phyloP scores from a whole-genome alignment of 805 yeast genomes.

The Saccharomycopsis selenospora region DNA sequence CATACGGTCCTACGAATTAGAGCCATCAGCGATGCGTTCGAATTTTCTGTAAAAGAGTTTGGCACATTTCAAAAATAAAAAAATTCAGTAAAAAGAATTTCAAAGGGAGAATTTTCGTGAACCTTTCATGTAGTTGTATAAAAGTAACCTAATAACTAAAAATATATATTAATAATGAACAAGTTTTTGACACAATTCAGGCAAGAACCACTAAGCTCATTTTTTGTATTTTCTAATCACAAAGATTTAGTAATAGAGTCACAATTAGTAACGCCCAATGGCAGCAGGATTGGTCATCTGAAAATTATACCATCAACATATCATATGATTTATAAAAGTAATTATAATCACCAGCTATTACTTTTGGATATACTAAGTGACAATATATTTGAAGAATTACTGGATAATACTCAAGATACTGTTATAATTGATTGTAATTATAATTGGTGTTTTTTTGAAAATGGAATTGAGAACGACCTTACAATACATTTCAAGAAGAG shows the following conservation, averaged over 20 bases:
- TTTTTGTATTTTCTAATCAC: background rate
- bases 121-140: too few species aligned
- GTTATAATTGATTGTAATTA: background rate
- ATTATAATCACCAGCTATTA: background rate
- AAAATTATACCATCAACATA: background rate
- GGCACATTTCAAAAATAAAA: too few species aligned
- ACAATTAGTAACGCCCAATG: background rate
- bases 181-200: background rate
- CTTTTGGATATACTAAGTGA: conserved; percentile 2
- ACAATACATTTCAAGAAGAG: background rate
- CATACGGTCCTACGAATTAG: too few species aligned
- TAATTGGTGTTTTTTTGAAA: background rate
- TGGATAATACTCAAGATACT: too few species aligned
- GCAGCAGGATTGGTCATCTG: background rate
- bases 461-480: background rate
- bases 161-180: too few species aligned
- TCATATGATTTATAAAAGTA: background rate
- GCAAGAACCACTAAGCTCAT: background rate
- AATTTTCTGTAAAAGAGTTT: too few species aligned
- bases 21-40: too few species aligned
- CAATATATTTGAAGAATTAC: background rate
- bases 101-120: too few species aligned
- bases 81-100: too few species aligned
- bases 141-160: too few species aligned
- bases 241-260: background rate